Percentiles rank a stretch among this genome's conserved stretches.
Evolutionary conservation across 257 asterid species (phyloP).

Genomic region (Solanum bulbocastanum): DNA sequence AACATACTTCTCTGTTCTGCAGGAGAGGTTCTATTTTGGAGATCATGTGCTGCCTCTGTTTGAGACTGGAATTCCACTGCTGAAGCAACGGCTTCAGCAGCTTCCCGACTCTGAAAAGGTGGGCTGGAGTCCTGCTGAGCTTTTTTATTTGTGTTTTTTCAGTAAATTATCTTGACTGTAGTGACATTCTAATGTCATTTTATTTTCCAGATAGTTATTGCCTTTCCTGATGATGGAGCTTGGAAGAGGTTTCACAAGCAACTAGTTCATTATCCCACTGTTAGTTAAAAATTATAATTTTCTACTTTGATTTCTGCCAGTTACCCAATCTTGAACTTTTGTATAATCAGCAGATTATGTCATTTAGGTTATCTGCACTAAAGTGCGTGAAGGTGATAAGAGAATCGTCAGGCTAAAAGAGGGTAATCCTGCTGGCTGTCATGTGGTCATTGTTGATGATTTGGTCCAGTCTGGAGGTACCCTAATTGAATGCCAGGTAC

Average conservation of each 20-base stretch:
- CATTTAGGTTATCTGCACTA: slow-evolving; percentile 76
- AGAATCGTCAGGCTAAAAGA: slow-evolving; percentile 87
- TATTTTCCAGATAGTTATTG: slow-evolving; percentile 63
- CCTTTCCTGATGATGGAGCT: slow-evolving; percentile 99
- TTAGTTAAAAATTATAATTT: slow-evolving; percentile 11
- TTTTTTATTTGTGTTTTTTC: background rate
- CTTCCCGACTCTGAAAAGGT: slow-evolving; percentile 67
- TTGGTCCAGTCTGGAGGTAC: slow-evolving; percentile 97
- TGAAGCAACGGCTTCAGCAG: slow-evolving; percentile 72
- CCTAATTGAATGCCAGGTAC: slow-evolving; percentile 89
- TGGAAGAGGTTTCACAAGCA: slow-evolving; percentile 96
- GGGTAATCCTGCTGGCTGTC: slow-evolving; percentile 87
- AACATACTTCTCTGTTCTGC: slow-evolving; percentile 11
- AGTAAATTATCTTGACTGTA: background rate
- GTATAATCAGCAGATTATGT: background rate
- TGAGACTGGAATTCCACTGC: slow-evolving; percentile 87
- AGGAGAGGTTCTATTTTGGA: slow-evolving; percentile 92
- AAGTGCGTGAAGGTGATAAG: slow-evolving; percentile 95
- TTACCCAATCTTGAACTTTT: background rate
- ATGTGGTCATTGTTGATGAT: slow-evolving; percentile 95
- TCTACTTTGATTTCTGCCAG: background rate
- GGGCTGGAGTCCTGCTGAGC: background rate
- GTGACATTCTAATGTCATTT: background rate
- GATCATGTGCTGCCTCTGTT: slow-evolving; percentile 82
- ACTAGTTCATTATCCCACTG: slow-evolving; percentile 68